Base-by-base conservation (phyloP, 768 basidiomycete genomes). In the Dictyophora rubrovolvata region DNA sequence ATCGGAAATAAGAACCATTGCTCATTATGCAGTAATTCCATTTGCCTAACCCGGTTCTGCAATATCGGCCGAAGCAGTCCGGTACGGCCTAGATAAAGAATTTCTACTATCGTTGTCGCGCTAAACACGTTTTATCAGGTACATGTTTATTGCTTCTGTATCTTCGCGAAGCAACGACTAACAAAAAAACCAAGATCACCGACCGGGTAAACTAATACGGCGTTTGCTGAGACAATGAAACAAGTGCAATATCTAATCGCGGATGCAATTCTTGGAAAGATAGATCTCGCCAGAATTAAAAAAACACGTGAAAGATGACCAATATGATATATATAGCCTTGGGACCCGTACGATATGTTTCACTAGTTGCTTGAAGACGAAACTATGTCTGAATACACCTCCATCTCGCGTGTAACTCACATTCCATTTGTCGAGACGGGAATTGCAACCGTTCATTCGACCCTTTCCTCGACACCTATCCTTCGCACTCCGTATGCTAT, bases 371-470 rank as follows among this genome's bases (percentile, higher is more conserved):
- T 14, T 14, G 11, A 42, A 4, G 10, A 12, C 12, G 42, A 42
- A 14, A 42, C n/a, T 4, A 42, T 42, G 50, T 23, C 55, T 21
- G 33, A 36, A 18, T 56, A 48, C 46, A 59, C 57, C 23, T 59
- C 57, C 18, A 23, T 59, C 17, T 10, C 17, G 48, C 57, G 57
- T 21, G 57, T 59, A 16, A 42, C 48, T 53, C 21, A 59, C n/a
- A 59, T 59, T 21, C 57, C 57, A 18, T 22, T 59, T 22, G 57
- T 59, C 50, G 49, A 59, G 35, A 50, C 22, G 12, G 50, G 57
- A 11, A 59, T 59, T 14, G 33, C 57, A 48, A 52, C 57, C n/a
- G 21, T 59, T 18, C 57, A 59, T 28, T 34, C 23, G 35, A 59
- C 23, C 9, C 57, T 59, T 23, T 51, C 57, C 8, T 51, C 23